A percentile compares a stretch with the other conserved stretches of the same genome.
These are phyloP conservation scores for Malassezia arunalokei DNA, from an alignment of 1,284 basidiomycete genomes.

Conservation along the genomic window DNA sequence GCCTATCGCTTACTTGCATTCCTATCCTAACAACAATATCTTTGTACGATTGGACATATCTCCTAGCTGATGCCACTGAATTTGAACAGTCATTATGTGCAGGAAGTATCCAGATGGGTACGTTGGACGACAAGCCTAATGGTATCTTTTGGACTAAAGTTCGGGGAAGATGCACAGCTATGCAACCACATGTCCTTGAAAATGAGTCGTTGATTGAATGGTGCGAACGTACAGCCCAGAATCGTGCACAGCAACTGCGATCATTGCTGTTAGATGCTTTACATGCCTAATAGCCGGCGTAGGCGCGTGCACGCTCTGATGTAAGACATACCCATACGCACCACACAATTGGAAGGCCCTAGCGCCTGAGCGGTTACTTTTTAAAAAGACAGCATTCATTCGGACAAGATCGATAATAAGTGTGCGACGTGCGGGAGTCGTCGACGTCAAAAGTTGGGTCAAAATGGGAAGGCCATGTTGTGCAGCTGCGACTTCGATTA, in stretches of 20 bases:
- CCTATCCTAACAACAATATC: conserved; percentile 65
- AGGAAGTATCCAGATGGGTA: conserved; percentile 21
- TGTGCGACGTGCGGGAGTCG: conserved; percentile 23
- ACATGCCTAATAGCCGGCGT: conserved; percentile 27
- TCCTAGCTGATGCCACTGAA: conserved; percentile 70
- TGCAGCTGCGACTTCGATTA: conserved; percentile 36
- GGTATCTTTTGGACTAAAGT: conserved; percentile 4
- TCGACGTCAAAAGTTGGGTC: conserved; percentile 36
- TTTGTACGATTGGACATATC: conserved; percentile 58
- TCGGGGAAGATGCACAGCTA: background rate
- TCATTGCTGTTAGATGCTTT: background rate
- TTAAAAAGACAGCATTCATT: conserved; percentile 37
- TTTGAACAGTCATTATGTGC: conserved; percentile 73
- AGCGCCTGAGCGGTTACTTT: conserved; percentile 41
- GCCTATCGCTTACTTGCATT: conserved; percentile 52
- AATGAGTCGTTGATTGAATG: conserved; percentile 1
- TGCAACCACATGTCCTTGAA: background rate
- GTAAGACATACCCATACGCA: conserved; percentile 1
- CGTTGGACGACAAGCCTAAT: conserved; percentile 3
- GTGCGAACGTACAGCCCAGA: conserved; percentile 7
- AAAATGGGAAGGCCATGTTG: conserved; percentile 42
- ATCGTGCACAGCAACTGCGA: conserved; percentile 4
- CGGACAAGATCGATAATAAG: conserved; percentile 36
- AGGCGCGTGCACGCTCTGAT: conserved; percentile 39
- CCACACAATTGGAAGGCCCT: conserved; percentile 41